These are phyloP conservation scores for Kazachstania africana DNA, from an alignment of 805 yeast species.

Conservation along the genomic window DNA sequence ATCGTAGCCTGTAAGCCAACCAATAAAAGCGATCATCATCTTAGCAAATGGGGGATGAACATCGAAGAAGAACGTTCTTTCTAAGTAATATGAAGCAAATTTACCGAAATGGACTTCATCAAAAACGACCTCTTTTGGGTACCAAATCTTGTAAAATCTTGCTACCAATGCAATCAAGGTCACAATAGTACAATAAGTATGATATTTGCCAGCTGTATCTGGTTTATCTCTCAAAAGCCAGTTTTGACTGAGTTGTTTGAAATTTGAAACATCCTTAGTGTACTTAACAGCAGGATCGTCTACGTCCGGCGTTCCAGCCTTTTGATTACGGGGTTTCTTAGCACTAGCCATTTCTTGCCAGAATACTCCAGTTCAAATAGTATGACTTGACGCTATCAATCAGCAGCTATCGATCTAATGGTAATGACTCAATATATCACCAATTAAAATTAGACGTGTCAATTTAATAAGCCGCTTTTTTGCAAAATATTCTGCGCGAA, in stretches of 20 bases:
- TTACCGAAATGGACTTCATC: constrained; percentile 67
- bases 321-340: constrained; percentile 2
- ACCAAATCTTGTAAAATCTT: constrained; percentile 50
- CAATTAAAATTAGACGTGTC: too few relatives aligned
- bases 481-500: too few relatives aligned
- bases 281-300: constrained; percentile 20
- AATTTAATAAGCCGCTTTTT: too few relatives aligned
- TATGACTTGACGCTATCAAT: too few relatives aligned
- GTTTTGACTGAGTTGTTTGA: constrained; percentile 12
- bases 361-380: too few relatives aligned
- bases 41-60: constrained; percentile 68
- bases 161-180: constrained; percentile 57
- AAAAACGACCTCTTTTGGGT: constrained; percentile 67
- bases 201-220: constrained; percentile 22
- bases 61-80: constrained; percentile 86
- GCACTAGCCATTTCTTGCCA: background rate
- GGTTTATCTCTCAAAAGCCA: constrained; percentile 16
- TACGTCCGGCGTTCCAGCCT: constrained; percentile 7
- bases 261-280: constrained; percentile 8
- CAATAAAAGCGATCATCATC: constrained; percentile 79
- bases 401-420: too few relatives aligned
- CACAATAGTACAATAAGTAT: constrained; percentile 42
- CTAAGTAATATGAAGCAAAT: constrained; percentile 71
- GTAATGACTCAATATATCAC: too few relatives aligned
- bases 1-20: constrained; percentile 78